These are phyloP conservation scores for Austroboletus novae-zelandiae DNA, from an alignment of 1,284 basidiomycete species.

Conservation along the genomic window DNA sequence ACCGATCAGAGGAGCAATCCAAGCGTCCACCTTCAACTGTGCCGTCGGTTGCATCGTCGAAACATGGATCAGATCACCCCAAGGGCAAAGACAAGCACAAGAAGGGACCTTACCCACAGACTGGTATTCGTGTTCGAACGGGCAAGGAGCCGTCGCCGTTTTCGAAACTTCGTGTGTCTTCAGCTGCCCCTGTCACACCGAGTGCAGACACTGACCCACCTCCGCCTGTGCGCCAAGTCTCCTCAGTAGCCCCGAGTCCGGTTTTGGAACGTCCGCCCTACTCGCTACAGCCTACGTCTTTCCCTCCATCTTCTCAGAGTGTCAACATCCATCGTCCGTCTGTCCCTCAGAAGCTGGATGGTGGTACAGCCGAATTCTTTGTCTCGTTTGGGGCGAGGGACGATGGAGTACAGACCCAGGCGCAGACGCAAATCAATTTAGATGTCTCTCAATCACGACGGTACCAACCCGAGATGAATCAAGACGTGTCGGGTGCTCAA, in stretches of 20 bases:
- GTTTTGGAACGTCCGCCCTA: conserved; percentile 13
- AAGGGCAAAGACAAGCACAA: conserved; percentile 39
- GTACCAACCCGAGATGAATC: conserved; percentile 18
- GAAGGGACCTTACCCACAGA: conserved; percentile 38
- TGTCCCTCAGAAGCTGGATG: conserved; percentile 19
- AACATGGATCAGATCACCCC: conserved; percentile 15
- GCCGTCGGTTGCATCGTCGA: conserved; percentile 5
- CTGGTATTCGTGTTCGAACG: conserved; percentile 43
- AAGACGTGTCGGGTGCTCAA: conserved; percentile 12
- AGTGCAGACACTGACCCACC: conserved; percentile 8
- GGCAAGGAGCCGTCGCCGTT: conserved; percentile 33
- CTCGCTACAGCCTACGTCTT: conserved; percentile 13
- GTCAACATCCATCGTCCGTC: conserved; percentile 2
- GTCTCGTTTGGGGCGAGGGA: conserved; percentile 22
- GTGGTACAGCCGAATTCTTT: conserved; percentile 22
- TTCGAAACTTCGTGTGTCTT: conserved; percentile 12
- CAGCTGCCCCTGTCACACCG: conserved; percentile 1
- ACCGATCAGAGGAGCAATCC: conserved; percentile 9
- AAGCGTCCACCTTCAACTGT: conserved; percentile 10
- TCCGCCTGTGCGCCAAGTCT: conserved; percentile 7
- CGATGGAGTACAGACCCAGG: conserved; percentile 6
- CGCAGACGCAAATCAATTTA: conserved; percentile 13
- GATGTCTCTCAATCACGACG: conserved; percentile 21
- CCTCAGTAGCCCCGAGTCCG: conserved; percentile 18
- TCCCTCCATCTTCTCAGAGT: conserved; percentile 6